These are phyloP conservation scores for Torrubiella hemipterigena DNA, from an alignment of 2,329 filamentous ascomycete species.

Conservation along the genomic window DNA sequence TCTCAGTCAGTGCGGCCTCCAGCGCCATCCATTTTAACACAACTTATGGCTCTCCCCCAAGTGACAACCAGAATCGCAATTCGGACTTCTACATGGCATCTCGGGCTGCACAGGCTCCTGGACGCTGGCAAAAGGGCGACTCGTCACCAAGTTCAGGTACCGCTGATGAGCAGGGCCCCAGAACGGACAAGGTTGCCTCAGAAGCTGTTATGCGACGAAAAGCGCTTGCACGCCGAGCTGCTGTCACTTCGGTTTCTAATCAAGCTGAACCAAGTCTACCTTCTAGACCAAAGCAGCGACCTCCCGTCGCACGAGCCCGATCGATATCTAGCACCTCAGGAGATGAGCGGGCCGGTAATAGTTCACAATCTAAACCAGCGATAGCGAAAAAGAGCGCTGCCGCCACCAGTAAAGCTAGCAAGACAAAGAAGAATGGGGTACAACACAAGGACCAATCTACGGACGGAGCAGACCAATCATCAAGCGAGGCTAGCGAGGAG, in stretches of 20 bases:
- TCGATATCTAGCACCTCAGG: constrained; percentile 12
- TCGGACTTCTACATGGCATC: constrained; percentile 15
- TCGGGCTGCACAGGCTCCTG: too few species aligned
- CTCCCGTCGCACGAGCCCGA: constrained; percentile 9
- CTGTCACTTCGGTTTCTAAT: constrained; percentile 6
- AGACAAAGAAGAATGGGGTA: constrained; percentile 14
- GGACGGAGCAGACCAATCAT: constrained; percentile 34
- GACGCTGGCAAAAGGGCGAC: constrained; percentile 6
- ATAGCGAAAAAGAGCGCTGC: too few species aligned
- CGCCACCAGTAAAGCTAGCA: too few species aligned
- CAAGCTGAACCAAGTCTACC: constrained; percentile 9
- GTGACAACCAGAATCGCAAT: too few species aligned
- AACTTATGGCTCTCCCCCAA: too few species aligned
- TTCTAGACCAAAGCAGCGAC: constrained; percentile 11
- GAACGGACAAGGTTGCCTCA: constrained; percentile 1
- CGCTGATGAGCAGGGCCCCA: constrained; percentile 9
- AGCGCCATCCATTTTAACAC: too few species aligned
- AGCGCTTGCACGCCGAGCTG: constrained; percentile 9
- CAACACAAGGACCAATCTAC: constrained; percentile 22
- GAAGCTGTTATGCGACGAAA: constrained; percentile 7
- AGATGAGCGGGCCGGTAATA: background rate
- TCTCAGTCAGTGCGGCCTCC: constrained; percentile 44
- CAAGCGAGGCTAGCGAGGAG: constrained; percentile 30
- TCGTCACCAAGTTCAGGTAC: constrained; percentile 8
- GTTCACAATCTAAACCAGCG: background rate